These are phyloP conservation scores for Capsicum rhomboideum DNA, from an alignment of 257 asterid species.

Conservation along the genomic window DNA sequence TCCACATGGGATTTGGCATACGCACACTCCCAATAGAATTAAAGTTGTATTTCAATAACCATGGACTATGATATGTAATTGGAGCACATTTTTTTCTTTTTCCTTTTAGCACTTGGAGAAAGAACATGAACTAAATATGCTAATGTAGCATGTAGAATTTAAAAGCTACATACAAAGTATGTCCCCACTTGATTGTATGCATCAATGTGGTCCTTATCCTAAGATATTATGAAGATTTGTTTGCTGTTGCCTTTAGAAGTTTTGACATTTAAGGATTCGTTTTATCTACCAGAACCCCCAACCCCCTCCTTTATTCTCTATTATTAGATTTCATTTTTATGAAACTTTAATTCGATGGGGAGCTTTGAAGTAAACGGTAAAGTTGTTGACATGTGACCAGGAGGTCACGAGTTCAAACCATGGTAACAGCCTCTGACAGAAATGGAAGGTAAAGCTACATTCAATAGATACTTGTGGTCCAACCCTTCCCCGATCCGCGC, in stretches of 20 bases:
- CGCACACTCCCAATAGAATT: not conserved
- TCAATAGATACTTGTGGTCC: too few species aligned
- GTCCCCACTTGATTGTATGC: not conserved
- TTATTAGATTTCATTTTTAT: not conserved
- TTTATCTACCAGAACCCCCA: not conserved
- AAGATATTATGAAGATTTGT: not conserved
- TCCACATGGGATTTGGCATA: not conserved
- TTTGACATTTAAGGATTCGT: conserved; percentile 1
- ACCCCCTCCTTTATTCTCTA: not conserved
- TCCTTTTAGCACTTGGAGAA: not conserved
- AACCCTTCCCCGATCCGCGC: too few species aligned
- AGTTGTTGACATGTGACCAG: too few species aligned
- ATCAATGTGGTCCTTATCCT: conserved; percentile 1
- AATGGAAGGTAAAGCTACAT: too few species aligned
- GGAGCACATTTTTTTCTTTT: not conserved
- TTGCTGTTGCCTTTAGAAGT: not conserved
- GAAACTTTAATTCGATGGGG: too few species aligned
- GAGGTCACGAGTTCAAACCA: too few species aligned
- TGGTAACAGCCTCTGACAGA: too few species aligned
- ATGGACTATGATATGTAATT: not conserved
- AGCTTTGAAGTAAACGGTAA: too few species aligned
- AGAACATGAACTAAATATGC: not conserved
- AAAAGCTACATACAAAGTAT: not conserved
- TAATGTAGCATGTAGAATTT: conserved; percentile 1
- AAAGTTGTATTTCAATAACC: not conserved